Evolutionary conservation across 2,329 filamentous ascomycete genomes (phyloP).

Genomic region (Hymenoscyphus fraxineus): DNA sequence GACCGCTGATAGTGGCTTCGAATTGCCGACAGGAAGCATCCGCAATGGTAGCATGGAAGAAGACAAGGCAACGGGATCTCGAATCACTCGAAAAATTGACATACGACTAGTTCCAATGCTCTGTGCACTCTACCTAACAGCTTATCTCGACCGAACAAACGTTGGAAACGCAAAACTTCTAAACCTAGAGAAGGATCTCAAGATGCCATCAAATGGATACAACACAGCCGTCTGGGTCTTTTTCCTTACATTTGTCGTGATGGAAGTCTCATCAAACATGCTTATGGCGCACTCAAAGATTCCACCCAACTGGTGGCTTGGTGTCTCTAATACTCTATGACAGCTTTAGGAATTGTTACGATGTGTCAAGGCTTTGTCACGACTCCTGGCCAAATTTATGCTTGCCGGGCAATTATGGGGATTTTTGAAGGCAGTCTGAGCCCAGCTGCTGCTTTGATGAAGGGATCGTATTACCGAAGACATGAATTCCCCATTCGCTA

Average conservation of each 20-base stretch:
- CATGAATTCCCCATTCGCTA: constrained; percentile 4
- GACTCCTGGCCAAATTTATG: not conserved
- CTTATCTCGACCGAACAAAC: constrained; percentile 14
- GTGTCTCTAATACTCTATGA: constrained; percentile 45
- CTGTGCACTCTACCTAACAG: not conserved
- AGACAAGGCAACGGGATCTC: constrained; percentile 39
- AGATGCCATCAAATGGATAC: constrained; percentile 22
- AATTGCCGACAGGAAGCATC: not conserved
- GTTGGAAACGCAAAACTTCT: constrained; percentile 21
- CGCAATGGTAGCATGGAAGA: not conserved
- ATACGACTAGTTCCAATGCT: constrained; percentile 5
- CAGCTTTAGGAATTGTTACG: not conserved
- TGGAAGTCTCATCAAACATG: constrained; percentile 27
- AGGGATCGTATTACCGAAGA: constrained; percentile 4
- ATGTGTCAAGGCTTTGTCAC: constrained; percentile 6
- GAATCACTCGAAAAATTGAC: constrained; percentile 7
- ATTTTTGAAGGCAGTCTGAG: constrained; percentile 52
- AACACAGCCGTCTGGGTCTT: constrained; percentile 27
- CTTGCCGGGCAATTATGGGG: constrained; percentile 37
- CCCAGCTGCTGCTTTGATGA: constrained; percentile 48
- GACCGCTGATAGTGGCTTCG: not conserved
- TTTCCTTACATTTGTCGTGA: constrained; percentile 13
- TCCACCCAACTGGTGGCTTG: constrained; percentile 46
- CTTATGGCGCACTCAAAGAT: constrained; percentile 38
- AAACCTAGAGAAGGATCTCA: constrained; percentile 26